Conservation (phyloP, 2,329 filamentous ascomycete genomes). For the Dothiorella sarmentorum region DNA sequence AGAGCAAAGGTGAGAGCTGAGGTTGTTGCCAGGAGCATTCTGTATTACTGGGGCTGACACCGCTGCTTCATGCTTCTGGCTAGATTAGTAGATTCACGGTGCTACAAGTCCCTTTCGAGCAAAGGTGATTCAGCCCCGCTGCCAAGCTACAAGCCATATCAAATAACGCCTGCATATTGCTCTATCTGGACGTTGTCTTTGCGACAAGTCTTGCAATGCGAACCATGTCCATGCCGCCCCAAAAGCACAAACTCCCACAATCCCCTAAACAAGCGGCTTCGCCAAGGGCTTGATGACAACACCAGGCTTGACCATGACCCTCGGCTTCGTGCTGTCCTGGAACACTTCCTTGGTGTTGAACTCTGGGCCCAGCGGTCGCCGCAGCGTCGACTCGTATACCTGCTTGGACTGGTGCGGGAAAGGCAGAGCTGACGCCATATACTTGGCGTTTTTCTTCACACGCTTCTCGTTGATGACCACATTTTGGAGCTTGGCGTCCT, state of each 20-base stretch:
- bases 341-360: constrained; percentile 97
- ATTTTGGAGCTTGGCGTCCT: constrained; percentile 75
- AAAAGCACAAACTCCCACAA: not conserved
- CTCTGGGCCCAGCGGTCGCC: constrained; percentile 85
- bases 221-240: not conserved
- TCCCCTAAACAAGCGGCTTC: constrained; percentile 59
- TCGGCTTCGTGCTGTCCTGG: constrained; percentile 84
- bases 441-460: constrained; percentile 86
- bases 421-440: constrained; percentile 77
- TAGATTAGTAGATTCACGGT: not conserved
- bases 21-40: not conserved
- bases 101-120: constrained; percentile 1
- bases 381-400: constrained; percentile 86
- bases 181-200: constrained; percentile 12
- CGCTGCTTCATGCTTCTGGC: not conserved
- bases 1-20: not conserved
- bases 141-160: not conserved
- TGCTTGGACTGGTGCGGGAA: constrained; percentile 83
- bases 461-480: constrained; percentile 93
- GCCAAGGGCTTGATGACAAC: constrained; percentile 81
- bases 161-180: constrained; percentile 11
- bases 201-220: constrained; percentile 14
- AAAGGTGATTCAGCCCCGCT: not conserved
- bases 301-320: constrained; percentile 86
- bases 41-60: constrained; percentile 8